A percentile compares a stretch with the other conserved stretches of the same genome.
Conservation (phyloP, 192 early-diverging fungal genomes). For the Coemansia sp. region DNA sequence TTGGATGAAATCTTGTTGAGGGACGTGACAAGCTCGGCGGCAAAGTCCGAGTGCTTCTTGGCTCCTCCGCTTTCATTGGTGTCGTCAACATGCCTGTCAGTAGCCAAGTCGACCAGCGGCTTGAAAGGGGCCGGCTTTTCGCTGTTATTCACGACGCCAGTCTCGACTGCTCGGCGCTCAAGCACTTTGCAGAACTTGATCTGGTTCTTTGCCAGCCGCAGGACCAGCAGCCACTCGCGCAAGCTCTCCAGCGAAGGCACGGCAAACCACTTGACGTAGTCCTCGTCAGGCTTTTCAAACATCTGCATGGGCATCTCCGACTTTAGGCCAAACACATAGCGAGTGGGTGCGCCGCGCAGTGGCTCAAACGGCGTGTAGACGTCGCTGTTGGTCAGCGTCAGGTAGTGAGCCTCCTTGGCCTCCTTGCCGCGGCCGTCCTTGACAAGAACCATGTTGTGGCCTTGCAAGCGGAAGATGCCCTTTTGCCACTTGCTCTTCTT, state of each 20-base stretch:
- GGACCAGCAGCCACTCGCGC: slow-evolving; percentile 42
- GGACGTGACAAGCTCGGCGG: slow-evolving; percentile 23
- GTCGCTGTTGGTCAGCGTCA: slow-evolving; percentile 69
- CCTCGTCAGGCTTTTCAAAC: slow-evolving; percentile 80
- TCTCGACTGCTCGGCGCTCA: slow-evolving; percentile 35
- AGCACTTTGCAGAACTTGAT: slow-evolving; percentile 46
- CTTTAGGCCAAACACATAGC: slow-evolving; percentile 81
- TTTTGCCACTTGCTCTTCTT: slow-evolving; percentile 87
- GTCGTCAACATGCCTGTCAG: slow-evolving; percentile 19
- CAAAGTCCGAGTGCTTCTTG: slow-evolving; percentile 26
- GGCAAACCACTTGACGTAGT: slow-evolving; percentile 65
- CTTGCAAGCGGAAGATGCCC: slow-evolving; percentile 61
- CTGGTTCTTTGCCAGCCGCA: slow-evolving; percentile 45
- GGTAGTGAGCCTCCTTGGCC: slow-evolving; percentile 38
- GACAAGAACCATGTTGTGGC: slow-evolving; percentile 31
- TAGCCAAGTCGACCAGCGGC: slow-evolving; percentile 35
- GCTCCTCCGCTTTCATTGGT: slow-evolving; percentile 1
- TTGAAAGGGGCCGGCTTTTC: slow-evolving; percentile 22
- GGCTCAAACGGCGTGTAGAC: slow-evolving; percentile 75
- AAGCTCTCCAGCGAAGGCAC: slow-evolving; percentile 40
- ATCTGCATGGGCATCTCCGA: slow-evolving; percentile 71
- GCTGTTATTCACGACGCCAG: slow-evolving; percentile 5
- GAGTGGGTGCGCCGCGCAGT: slow-evolving; percentile 68
- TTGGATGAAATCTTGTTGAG: slow-evolving; percentile 26
- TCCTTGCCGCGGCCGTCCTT: slow-evolving; percentile 34